phyloP scores from a whole-genome alignment of 2,329 filamentous ascomycete species.

The Huntiella bhutanensis region DNA sequence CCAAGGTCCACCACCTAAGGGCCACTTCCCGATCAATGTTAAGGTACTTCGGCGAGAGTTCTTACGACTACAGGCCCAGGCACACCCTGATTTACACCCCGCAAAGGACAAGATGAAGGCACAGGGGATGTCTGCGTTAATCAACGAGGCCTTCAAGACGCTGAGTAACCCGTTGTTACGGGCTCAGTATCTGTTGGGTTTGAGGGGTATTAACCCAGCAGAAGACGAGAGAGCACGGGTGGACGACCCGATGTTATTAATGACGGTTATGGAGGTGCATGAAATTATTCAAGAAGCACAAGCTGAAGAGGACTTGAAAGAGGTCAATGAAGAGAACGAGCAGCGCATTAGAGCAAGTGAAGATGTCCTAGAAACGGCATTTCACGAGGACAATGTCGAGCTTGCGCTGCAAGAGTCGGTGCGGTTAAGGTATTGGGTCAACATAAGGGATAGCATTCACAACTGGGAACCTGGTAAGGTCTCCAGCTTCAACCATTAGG shows the following conservation, averaged over 20 bases:
- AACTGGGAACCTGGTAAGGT: constrained; percentile 67
- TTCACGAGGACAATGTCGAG: constrained; percentile 46
- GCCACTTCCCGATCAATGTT: constrained; percentile 57
- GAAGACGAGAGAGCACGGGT: constrained; percentile 59
- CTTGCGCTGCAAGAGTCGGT: constrained; percentile 54
- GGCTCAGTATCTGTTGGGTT: constrained; percentile 72
- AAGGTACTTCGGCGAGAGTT: constrained; percentile 64
- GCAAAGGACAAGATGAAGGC: constrained; percentile 35
- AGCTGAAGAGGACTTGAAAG: constrained; percentile 42
- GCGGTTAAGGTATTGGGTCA: constrained; percentile 73
- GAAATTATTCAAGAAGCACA: constrained; percentile 56
- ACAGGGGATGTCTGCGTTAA: constrained; percentile 58
- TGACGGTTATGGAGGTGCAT: constrained; percentile 61
- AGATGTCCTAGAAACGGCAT: constrained; percentile 39
- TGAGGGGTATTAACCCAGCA: constrained; percentile 56
- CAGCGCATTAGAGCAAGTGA: constrained; percentile 46
- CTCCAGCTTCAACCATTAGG: constrained; percentile 31
- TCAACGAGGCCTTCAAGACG: constrained; percentile 86
- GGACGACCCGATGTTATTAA: constrained; percentile 50
- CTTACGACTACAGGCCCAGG: constrained; percentile 57
- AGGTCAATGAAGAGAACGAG: constrained; percentile 47
- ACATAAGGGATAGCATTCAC: constrained; percentile 60
- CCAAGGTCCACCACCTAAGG: constrained; percentile 54
- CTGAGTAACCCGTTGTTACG: constrained; percentile 58
- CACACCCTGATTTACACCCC: constrained; percentile 54